Evolutionary conservation across 163 green algal species (phyloP).

Genomic region (Chlamydomonas reinhardtii): DNA sequence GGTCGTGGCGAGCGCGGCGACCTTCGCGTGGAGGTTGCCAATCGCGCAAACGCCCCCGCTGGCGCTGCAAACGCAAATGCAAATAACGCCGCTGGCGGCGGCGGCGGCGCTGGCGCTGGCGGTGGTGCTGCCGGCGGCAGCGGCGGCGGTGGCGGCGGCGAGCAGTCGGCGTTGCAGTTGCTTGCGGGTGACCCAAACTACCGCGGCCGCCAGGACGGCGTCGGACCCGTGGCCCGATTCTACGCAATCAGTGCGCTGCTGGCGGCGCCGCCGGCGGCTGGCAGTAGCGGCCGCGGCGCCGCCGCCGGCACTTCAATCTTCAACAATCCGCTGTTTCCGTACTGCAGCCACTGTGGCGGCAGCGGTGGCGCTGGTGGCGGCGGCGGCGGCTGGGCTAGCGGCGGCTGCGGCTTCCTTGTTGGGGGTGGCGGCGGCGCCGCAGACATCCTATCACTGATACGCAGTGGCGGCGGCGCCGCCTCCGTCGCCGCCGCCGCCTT

Average conservation of each 20-base stretch:
- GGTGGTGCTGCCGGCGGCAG: neutral
- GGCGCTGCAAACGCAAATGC: too few relatives aligned
- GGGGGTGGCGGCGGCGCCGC: too few relatives aligned
- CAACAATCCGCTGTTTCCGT: neutral
- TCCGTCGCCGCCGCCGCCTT: too few relatives aligned
- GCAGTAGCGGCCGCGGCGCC: too few relatives aligned
- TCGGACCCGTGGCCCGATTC: neutral
- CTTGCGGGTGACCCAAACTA: neutral
- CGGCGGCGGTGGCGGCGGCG: neutral
- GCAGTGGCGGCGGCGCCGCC: too few relatives aligned
- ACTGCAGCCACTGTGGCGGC: neutral
- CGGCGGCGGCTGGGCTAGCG: too few relatives aligned
- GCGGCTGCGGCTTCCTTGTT: neutral
- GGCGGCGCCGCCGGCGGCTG: neutral
- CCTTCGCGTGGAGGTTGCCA: too few relatives aligned
- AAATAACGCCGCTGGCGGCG: too few relatives aligned
- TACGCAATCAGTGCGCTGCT: neutral
- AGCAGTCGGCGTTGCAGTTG: neutral
- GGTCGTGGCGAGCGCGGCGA: too few relatives aligned
- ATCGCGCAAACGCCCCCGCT: too few relatives aligned
- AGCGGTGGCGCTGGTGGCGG: too few relatives aligned
- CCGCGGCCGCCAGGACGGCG: neutral
- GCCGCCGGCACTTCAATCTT: neutral
- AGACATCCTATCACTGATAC: neutral
- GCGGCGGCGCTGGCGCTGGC: too few relatives aligned